A percentile compares a stretch with the other conserved stretches of the same genome.
These are phyloP conservation scores for Bassia scoparia DNA, from an alignment of 148 eudicot genomes.

Conservation along the genomic window DNA sequence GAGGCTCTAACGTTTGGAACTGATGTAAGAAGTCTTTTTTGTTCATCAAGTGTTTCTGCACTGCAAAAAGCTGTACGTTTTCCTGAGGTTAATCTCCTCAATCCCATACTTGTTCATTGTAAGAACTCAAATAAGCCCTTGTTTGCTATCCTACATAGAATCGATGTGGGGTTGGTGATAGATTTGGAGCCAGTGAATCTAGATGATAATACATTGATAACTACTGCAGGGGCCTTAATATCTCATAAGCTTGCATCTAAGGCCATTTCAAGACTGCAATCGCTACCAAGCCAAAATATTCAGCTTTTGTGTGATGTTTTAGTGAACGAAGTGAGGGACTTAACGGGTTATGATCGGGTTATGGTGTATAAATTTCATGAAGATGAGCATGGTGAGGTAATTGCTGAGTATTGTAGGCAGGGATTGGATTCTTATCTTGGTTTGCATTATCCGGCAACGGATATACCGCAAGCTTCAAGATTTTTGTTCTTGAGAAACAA, in stretches of 20 bases:
- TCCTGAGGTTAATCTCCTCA: conserved; percentile 60
- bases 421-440: conserved; percentile 79
- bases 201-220: conserved; percentile 55
- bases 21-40: conserved; percentile 63
- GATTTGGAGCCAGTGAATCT: conserved; percentile 75
- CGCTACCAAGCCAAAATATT: conserved; percentile 63
- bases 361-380: conserved; percentile 93
- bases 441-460: conserved; percentile 86
- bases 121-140: conserved; percentile 60
- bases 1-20: conserved; percentile 61
- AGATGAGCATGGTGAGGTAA: conserved; percentile 89
- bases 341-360: conserved; percentile 77
- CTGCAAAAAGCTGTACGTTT: conserved; percentile 61
- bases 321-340: conserved; percentile 59
- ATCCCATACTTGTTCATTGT: conserved; percentile 71
- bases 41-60: conserved; percentile 52
- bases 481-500: conserved; percentile 80
- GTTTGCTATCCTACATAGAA: conserved; percentile 71
- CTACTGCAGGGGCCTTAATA: conserved; percentile 67
- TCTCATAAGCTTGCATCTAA: conserved; percentile 85
- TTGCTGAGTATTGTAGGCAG: conserved; percentile 52
- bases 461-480: conserved; percentile 87
- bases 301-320: conserved; percentile 65
- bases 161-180: conserved; percentile 73
- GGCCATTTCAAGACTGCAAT: conserved; percentile 59